Base-by-base conservation (phyloP, 768 basidiomycete genomes). In the Rhodotorula babjevae region DNA sequence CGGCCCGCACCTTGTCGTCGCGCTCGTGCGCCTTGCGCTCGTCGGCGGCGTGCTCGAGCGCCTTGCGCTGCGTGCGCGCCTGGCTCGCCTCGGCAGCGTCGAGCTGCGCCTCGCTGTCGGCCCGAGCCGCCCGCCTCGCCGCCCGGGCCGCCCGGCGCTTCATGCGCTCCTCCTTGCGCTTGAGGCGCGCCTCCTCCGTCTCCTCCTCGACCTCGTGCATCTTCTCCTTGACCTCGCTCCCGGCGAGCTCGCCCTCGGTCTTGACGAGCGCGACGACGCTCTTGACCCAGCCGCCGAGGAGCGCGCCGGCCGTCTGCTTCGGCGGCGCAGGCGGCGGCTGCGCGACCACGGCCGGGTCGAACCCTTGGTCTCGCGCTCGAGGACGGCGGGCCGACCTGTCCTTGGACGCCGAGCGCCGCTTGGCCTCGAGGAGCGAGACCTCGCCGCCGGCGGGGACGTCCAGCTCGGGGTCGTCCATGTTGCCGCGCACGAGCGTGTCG, bases 361-460 rank as follows among this genome's bases (percentile, higher is more conserved):
- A 72, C 21, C 15, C 66, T n/a, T 61, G 58, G 27, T 72, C 71
- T 27, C 63, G 63, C 65, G 46, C 21, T 2, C 49, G 58, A 7
- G 50, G 16, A 10, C 27, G 36, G 16, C 66, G 58, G 1, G 50
- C 40, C 4, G 12, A 2, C 50, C 55, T 49, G 46, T 33, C 46
- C 31, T 59, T 68, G 15, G 52, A 29, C 15, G 53, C 59, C 2
- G 50, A 56, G 2, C 61, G 63, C 42, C 62, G 57, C 57, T 67
- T 67, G 18, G 71, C 71, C 18, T 67, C 61, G 46, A 72, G 63
- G 3, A 72, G 53, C 5, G 71, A 42, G 23, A 57, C 27, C 49
- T 72, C 71, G 18, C 71, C 71, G 31, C 71, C 71, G 12, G 71
- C 71, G 0, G 71, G 71, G 42, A 72, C 68, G 47, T 72, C 71